Percentiles rank a stretch among this genome's conserved stretches.
These are phyloP conservation scores for Colletotrichum higginsianum DNA, from an alignment of 2,329 filamentous ascomycete species.

Conservation along the genomic window DNA sequence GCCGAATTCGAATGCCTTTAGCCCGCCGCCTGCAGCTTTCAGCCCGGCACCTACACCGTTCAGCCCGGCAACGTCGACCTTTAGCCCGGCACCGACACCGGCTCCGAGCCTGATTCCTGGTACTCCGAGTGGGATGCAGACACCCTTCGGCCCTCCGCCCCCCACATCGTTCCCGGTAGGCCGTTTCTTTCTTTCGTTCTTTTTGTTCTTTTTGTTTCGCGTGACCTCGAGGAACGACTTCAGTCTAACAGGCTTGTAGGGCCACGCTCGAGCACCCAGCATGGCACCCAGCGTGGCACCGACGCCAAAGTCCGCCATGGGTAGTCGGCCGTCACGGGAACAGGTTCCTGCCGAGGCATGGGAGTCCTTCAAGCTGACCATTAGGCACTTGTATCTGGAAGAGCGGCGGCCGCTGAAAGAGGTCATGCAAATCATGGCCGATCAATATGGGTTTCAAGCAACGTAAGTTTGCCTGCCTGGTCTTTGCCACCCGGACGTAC, in stretches of 20 bases:
- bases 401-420: constrained; percentile 67
- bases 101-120: constrained; percentile 32
- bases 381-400: constrained; percentile 63
- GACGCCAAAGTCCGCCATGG: constrained; percentile 50
- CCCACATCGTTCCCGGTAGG: constrained; percentile 40
- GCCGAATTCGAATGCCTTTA: constrained; percentile 26
- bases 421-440: constrained; percentile 67
- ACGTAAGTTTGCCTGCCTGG: constrained; percentile 55
- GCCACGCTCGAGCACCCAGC: constrained; percentile 32
- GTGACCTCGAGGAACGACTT: not conserved
- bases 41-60: constrained; percentile 35
- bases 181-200: not conserved
- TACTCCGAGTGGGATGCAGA: constrained; percentile 33
- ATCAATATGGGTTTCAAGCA: constrained; percentile 63
- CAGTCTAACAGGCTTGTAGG: constrained; percentile 31
- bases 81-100: constrained; percentile 39
- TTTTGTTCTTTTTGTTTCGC: no score
- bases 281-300: constrained; percentile 41
- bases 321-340: constrained; percentile 57
- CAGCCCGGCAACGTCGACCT: constrained; percentile 32
- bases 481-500: not conserved
- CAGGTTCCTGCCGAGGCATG: constrained; percentile 62
- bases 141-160: constrained; percentile 39
- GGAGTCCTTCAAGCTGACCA: constrained; percentile 63
- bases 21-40: constrained; percentile 31